These are phyloP conservation scores for Bidens hawaiensis DNA, from an alignment of 140 eudicot genomes.

Conservation along the genomic window DNA sequence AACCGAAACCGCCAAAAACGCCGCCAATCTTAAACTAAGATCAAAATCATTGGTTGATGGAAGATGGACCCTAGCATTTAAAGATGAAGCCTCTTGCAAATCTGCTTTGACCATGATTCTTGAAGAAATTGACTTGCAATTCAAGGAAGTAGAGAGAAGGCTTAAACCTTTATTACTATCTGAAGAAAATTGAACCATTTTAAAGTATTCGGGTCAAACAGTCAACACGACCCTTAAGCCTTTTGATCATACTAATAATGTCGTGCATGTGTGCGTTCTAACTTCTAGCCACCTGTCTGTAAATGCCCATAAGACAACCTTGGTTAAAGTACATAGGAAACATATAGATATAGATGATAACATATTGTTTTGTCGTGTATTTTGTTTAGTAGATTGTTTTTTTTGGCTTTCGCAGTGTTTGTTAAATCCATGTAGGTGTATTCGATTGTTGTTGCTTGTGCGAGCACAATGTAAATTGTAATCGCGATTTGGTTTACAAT, in stretches of 20 bases:
- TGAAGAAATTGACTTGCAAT: constrained; percentile 55
- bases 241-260: constrained; percentile 23
- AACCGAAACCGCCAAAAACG: constrained; percentile 34
- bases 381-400: constrained; percentile 19
- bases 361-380: constrained; percentile 4
- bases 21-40: constrained; percentile 45
- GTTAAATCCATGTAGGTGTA: constrained; percentile 5
- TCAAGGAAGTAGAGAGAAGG: constrained; percentile 66
- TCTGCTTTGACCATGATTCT: constrained; percentile 62
- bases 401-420: neutral
- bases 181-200: constrained; percentile 17
- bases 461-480: constrained; percentile 25
- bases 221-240: constrained; percentile 6
- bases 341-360: constrained; percentile 9
- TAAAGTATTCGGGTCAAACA: constrained; percentile 7
- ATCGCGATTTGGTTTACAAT: neutral
- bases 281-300: constrained; percentile 19
- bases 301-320: constrained; percentile 26
- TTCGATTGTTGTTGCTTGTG: constrained; percentile 16
- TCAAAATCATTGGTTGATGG: constrained; percentile 85
- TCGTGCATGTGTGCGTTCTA: constrained; percentile 15
- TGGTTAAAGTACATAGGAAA: constrained; percentile 28
- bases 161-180: constrained; percentile 47
- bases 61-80: constrained; percentile 95
- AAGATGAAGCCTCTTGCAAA: constrained; percentile 73